phyloP scores from a whole-genome alignment of 2,329 filamentous ascomycete genomes.

The Periconia sp. region DNA sequence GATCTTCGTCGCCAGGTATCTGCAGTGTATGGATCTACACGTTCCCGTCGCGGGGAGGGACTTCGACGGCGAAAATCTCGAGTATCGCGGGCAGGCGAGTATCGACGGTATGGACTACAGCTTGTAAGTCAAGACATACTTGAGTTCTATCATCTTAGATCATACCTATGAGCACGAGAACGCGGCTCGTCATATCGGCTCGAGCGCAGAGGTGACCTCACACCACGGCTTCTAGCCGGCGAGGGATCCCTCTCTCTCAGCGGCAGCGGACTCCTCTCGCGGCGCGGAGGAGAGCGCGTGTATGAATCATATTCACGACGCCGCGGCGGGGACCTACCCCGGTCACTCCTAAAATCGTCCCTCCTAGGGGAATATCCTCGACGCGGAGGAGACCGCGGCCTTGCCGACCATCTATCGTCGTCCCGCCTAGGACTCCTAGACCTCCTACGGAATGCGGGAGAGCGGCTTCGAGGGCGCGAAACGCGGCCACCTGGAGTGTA shows the following conservation, averaged over 20 bases:
- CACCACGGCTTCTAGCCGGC: constrained; percentile 53
- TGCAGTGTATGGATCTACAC: constrained; percentile 54
- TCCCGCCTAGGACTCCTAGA: constrained; percentile 48
- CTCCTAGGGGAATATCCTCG: constrained; percentile 48
- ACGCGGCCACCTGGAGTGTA: constrained; percentile 46
- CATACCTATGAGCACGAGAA: constrained; percentile 45
- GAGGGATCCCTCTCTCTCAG: constrained; percentile 54
- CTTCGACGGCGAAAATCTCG: constrained; percentile 61
- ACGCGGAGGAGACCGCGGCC: constrained; percentile 57
- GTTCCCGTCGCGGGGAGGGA: constrained; percentile 58
- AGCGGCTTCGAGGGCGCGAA: constrained; percentile 46
- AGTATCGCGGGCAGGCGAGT: constrained; percentile 50
- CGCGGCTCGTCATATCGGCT: constrained; percentile 55
- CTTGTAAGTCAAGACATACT: constrained; percentile 10
- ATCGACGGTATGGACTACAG: constrained; percentile 45
- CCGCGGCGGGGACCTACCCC: constrained; percentile 48
- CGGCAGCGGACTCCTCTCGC: constrained; percentile 52
- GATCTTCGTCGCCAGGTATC: constrained; percentile 62
- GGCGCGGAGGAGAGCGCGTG: constrained; percentile 49
- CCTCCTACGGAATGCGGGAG: constrained; percentile 45
- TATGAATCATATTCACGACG: constrained; percentile 48
- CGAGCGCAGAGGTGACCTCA: constrained; percentile 49
- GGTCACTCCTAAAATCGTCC: constrained; percentile 45
- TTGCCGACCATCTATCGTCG: constrained; percentile 51
- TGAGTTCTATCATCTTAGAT: neutral